Percentiles rank a stretch among this genome's conserved stretches.
phyloP scores from a whole-genome alignment of 441 rosid species.

The Euphorbia celastroides region DNA sequence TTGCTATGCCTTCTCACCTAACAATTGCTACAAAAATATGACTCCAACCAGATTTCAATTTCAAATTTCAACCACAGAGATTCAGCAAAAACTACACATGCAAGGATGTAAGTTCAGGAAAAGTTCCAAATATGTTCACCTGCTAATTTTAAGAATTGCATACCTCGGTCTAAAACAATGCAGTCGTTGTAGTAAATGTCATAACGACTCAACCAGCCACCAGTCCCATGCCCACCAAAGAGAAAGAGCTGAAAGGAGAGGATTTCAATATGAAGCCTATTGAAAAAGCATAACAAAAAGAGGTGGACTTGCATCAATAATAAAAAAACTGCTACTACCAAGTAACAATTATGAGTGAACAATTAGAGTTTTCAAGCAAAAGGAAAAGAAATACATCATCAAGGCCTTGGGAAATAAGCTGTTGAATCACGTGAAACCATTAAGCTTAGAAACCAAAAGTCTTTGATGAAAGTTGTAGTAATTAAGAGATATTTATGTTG shows the following conservation, averaged over 20 bases:
- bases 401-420: neutral
- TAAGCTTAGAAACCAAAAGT: neutral
- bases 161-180: conserved; percentile 86
- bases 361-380: neutral
- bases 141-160: conserved; percentile 13
- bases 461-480: neutral
- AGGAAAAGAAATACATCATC: too few relatives aligned
- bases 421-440: neutral
- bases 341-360: neutral
- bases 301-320: neutral
- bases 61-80: neutral
- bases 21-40: neutral
- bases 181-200: conserved; percentile 92
- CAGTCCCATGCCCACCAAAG: conserved; percentile 99
- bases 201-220: conserved; percentile 99
- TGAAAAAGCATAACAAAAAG: neutral
- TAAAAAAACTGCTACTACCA: neutral
- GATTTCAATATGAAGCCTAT: conserved; percentile 15
- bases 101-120: neutral
- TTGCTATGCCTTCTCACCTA: neutral
- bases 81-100: neutral
- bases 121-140: neutral
- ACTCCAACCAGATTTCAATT: neutral
- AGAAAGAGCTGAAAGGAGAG: conserved; percentile 66
- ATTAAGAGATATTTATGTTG: neutral